Evolutionary conservation across 495 filamentous ascomycete species (phyloP), one percentile per base, ranked within the genome.

Genomic region (Aspergillus sparsus): DNA sequence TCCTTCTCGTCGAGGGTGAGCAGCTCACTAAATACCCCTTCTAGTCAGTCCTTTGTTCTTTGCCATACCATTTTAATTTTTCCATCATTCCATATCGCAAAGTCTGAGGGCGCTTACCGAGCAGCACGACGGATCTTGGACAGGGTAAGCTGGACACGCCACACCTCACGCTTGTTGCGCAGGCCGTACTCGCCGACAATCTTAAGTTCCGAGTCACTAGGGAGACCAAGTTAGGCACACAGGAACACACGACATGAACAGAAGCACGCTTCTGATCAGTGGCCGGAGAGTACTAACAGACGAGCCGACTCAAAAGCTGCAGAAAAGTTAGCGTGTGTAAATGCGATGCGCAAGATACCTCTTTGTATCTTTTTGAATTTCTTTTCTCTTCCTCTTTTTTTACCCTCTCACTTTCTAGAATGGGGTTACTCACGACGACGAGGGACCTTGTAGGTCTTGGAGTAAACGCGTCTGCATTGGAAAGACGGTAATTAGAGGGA

Each of bases 121-220:
- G 94, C 94, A 87, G 94, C 94, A 95, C 94, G 95, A 91, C 94
- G 93, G 73, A 98, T 98, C 88, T 98, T 98, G 81, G 94, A 98
- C 66, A 98, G 91, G 63, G 93, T 97, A 79, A 98, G 90, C 87
- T 91, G 88, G 72, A 98, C 94, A 81, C 94, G 91, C 94, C 94
- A 98, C 70, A 98, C 95, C 85, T 98, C 94, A 82, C 94, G 93
- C 92, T 98, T 98, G 88, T 98, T 98, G 77, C 91, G 87, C 65
- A 98, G 90, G 77, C 94, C 94, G 83, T 93, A 98, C 84, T 98
- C 94, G 80, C 94, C 94, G 72, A 98, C 94, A 79, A 92, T 87
- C 88, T 98, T 98, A 82, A 98, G 82, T 82, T 98, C 94, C 72
- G 92, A 90, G 85, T 98, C 94, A 84, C 95, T 98, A 84, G 71